Evolutionary conservation across 1,139 yeast genomes (phyloP), one percentile per base, ranked within the genome.

Genomic region (Candida freyschussii): DNA sequence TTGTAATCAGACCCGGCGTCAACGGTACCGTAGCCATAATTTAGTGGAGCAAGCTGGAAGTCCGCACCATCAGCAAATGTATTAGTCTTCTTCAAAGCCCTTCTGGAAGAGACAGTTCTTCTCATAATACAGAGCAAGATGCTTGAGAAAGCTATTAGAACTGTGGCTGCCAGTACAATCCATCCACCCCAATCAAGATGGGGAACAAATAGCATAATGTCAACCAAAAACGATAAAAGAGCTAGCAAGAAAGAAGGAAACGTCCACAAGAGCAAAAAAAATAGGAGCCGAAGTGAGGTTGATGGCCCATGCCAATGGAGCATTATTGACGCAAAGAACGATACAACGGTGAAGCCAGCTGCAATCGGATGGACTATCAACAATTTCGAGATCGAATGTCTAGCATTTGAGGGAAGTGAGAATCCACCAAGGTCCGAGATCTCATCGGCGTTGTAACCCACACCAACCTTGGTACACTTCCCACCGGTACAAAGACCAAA

Each of bases 341-440:
- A 56, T 8, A 82, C 46, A 33, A 79, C 65, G n/a, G 84, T 76
- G 53, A 85, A 64, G 0, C 89, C 95, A 12, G 85, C 75, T 4
- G 95, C 85, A 21, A 89, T 75, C 1, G 94, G 95, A 44, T 83
- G 87, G 13, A 85, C 75, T 27, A 89, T 74, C 35, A 91, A 67
- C 29, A 85, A 66, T 44, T 77, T 75, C 4, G 93, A 79, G 33
- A 89, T 69, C 2, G 76, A 67, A 41, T 69, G 71, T 45, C 95
- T 67, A 2, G 86, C 78, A 26, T 65, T 61, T 1, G 72, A 62
- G 11, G 76, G 73, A 41, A 80, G 47, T 19, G 69, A 61, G 59
- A 75, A 74, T 26, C 66, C 66, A 21, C 53, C 52, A 10, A 57
- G 49, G 24, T 57, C 58, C 11, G 50, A 50, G 5, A 55, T 43